A percentile compares a stretch with the other conserved stretches of the same genome.
phyloP scores from a whole-genome alignment of 257 asterid genomes.

The Plantago ovata region DNA sequence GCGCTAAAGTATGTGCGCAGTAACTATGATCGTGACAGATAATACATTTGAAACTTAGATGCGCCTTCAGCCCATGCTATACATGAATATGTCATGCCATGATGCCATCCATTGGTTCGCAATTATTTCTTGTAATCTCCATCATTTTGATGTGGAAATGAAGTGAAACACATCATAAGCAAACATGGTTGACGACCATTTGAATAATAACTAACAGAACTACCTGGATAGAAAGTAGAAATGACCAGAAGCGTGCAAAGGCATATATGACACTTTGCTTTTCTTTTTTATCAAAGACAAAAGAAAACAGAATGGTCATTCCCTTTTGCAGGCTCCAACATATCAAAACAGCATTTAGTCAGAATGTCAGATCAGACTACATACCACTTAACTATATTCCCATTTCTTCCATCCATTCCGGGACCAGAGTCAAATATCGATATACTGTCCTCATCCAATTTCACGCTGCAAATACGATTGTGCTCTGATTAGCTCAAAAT shows the following conservation, averaged over 20 bases:
- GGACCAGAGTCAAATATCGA: conserved; percentile 64
- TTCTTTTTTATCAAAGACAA: neutral
- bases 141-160: neutral
- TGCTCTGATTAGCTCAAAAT: conserved; percentile 15
- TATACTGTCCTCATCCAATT: conserved; percentile 28
- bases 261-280: neutral
- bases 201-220: neutral
- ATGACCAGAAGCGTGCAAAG: neutral
- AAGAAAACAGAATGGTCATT: neutral
- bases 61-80: neutral
- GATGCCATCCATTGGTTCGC: neutral
- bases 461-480: conserved; percentile 42
- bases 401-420: conserved; percentile 76
- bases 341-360: conserved; percentile 1
- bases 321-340: neutral
- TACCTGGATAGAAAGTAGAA: neutral
- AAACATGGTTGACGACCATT: neutral
- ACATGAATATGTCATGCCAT: neutral
- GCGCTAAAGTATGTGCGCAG: too few species aligned
- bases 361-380: conserved; percentile 13
- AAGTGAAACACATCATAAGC: neutral
- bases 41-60: neutral
- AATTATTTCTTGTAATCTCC: neutral
- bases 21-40: neutral
- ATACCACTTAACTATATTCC: conserved; percentile 65